These are phyloP conservation scores for Kluyveromyces lactis DNA, from an alignment of 805 yeast genomes.

Conservation along the genomic window DNA sequence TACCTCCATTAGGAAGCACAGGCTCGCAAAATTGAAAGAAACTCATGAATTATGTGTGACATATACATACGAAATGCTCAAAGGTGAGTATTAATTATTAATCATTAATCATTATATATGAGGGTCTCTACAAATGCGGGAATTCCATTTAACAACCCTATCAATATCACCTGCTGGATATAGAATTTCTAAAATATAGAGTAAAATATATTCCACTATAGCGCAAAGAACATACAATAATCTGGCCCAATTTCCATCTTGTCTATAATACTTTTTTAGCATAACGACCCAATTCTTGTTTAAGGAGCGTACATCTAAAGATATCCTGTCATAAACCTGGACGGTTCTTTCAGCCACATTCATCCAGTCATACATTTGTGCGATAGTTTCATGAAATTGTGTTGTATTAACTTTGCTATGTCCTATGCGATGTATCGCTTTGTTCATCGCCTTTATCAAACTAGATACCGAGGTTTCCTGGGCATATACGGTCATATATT, in stretches of 20 bases:
- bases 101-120: too few species aligned
- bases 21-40: neutral
- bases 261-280: slow-evolving; percentile 45
- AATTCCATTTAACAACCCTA: slow-evolving; percentile 60
- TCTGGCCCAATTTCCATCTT: slow-evolving; percentile 79
- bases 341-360: slow-evolving; percentile 85
- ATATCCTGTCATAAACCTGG: slow-evolving; percentile 54
- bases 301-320: slow-evolving; percentile 28
- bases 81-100: too few species aligned
- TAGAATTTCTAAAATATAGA: slow-evolving; percentile 54
- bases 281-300: slow-evolving; percentile 51
- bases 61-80: too few species aligned
- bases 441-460: slow-evolving; percentile 57
- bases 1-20: neutral
- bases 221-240: slow-evolving; percentile 71
- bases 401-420: slow-evolving; percentile 59
- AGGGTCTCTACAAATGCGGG: neutral
- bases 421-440: slow-evolving; percentile 58
- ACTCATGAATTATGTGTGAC: neutral
- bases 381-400: slow-evolving; percentile 68
- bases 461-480: slow-evolving; percentile 75
- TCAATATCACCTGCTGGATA: slow-evolving; percentile 71
- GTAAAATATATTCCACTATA: slow-evolving; percentile 68
- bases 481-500: slow-evolving; percentile 88
- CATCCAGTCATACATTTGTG: slow-evolving; percentile 83